A percentile compares a stretch with the other conserved stretches of the same genome.
Evolutionary conservation across 2,329 filamentous ascomycete species (phyloP).

Genomic region (Pleomassaria siparia): DNA sequence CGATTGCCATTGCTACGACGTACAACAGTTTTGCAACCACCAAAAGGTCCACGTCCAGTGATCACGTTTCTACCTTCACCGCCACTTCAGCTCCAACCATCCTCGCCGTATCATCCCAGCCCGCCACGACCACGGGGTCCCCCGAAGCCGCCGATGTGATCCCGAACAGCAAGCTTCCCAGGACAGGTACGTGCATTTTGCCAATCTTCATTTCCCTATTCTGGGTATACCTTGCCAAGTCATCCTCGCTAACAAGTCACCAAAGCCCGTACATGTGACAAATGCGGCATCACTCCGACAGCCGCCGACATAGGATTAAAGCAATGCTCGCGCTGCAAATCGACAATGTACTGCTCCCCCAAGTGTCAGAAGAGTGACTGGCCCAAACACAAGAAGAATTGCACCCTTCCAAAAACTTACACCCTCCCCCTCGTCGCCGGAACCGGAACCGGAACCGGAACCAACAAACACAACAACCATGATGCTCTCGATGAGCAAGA

Average conservation of each 20-base stretch:
- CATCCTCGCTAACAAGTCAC: not conserved
- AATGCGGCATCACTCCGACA: constrained; percentile 27
- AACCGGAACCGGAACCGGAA: not conserved
- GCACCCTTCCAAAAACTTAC: constrained; percentile 16
- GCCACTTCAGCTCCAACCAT: not conserved
- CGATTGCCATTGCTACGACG: not conserved
- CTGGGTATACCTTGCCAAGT: not conserved
- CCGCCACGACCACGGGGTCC: not conserved
- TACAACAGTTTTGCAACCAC: not conserved
- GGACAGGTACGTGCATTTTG: constrained; percentile 1
- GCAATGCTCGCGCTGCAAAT: constrained; percentile 53
- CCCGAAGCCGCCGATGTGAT: not conserved
- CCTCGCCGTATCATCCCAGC: not conserved
- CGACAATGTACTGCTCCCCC: constrained; percentile 53
- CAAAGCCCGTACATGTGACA: constrained; percentile 10
- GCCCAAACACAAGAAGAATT: constrained; percentile 53
- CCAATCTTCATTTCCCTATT: not conserved
- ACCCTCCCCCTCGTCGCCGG: not conserved
- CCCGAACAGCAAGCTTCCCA: not conserved
- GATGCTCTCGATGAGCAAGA: not conserved
- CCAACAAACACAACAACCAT: no score
- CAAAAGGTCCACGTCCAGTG: not conserved
- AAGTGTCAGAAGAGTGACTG: constrained; percentile 56
- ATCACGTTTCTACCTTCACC: not conserved
- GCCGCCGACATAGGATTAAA: constrained; percentile 18